These are phyloP conservation scores for Perilla frutescens DNA, from an alignment of 257 asterid genomes.

Conservation along the genomic window DNA sequence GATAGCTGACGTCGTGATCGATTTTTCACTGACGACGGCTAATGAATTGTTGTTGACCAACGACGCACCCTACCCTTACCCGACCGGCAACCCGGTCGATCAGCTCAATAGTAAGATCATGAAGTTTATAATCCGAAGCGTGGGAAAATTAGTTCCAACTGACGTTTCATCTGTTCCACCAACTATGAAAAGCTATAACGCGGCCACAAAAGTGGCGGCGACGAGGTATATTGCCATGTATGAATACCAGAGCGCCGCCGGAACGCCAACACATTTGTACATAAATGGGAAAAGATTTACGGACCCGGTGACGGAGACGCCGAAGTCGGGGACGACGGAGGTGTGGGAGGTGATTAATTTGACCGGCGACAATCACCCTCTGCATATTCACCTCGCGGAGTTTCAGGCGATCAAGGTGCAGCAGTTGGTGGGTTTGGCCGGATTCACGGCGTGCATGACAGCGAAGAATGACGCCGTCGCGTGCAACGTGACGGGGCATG, in stretches of 20 bases:
- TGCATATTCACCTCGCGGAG: slow-evolving; percentile 57
- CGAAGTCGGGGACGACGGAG: slow-evolving; percentile 51
- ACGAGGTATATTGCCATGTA: slow-evolving; percentile 54
- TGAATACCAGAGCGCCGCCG: slow-evolving; percentile 46
- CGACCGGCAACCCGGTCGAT: slow-evolving; percentile 48
- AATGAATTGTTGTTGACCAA: slow-evolving; percentile 35
- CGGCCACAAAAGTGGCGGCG: no score
- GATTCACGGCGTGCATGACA: slow-evolving; percentile 53
- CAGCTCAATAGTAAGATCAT: slow-evolving; percentile 49
- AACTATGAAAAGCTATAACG: no score
- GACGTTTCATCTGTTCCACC: no score
- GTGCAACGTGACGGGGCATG: slow-evolving; percentile 37
- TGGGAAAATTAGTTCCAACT: no score
- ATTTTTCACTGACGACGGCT: slow-evolving; percentile 44
- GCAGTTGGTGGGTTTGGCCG: slow-evolving; percentile 38
- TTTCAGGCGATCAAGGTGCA: slow-evolving; percentile 44
- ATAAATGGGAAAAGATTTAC: slow-evolving; percentile 51
- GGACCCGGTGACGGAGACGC: slow-evolving; percentile 52
- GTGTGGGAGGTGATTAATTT: slow-evolving; percentile 60
- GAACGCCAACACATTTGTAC: slow-evolving; percentile 48
- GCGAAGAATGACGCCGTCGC: slow-evolving; percentile 42
- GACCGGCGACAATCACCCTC: slow-evolving; percentile 63
- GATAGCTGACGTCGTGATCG: slow-evolving; percentile 51
- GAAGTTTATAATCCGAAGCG: slow-evolving; percentile 46
- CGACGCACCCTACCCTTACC: slow-evolving; percentile 54